phyloP scores from a whole-genome alignment of 495 filamentous ascomycete genomes.

The Glutinoglossum americanum region DNA sequence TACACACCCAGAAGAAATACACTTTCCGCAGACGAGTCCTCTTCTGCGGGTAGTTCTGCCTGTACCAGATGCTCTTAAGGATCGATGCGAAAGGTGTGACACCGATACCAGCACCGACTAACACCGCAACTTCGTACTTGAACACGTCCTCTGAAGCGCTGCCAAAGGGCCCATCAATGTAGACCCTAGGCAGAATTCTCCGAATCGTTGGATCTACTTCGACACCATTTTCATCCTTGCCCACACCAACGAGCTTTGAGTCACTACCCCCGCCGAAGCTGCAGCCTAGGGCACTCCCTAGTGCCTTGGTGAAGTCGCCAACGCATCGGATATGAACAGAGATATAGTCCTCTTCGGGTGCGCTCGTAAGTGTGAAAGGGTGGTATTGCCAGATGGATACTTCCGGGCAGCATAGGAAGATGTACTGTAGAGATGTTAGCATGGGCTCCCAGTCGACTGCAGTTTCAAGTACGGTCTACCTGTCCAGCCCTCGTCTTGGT shows the following conservation, averaged over 20 bases:
- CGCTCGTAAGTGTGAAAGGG: constrained; percentile 97
- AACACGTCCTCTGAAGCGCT: constrained; percentile 94
- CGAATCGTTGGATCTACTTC: constrained; percentile 80
- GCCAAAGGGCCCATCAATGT: constrained; percentile 90
- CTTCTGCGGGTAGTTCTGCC: constrained; percentile 63
- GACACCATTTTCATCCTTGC: constrained; percentile 65
- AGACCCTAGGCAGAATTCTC: constrained; percentile 65
- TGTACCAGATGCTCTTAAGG: constrained; percentile 96
- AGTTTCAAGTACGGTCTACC: constrained; percentile 8
- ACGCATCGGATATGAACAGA: constrained; percentile 90
- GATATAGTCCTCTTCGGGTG: constrained; percentile 83
- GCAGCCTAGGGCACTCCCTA: constrained; percentile 79
- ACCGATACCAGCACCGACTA: constrained; percentile 94
- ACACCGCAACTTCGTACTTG: constrained; percentile 90
- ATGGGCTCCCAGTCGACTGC: neutral
- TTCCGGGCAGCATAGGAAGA: constrained; percentile 80
- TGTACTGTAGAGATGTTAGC: constrained; percentile 30
- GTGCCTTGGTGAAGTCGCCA: constrained; percentile 74
- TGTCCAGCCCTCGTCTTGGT: constrained; percentile 59
- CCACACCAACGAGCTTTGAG: constrained; percentile 42
- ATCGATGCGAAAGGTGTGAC: constrained; percentile 96
- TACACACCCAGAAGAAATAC: constrained; percentile 98
- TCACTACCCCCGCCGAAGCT: constrained; percentile 25
- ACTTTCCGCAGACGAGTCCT: constrained; percentile 76
- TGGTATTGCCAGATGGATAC: constrained; percentile 89